Evolutionary conservation across 345 rosid genomes (phyloP).

Genomic region (Noccaea bulbosa): DNA sequence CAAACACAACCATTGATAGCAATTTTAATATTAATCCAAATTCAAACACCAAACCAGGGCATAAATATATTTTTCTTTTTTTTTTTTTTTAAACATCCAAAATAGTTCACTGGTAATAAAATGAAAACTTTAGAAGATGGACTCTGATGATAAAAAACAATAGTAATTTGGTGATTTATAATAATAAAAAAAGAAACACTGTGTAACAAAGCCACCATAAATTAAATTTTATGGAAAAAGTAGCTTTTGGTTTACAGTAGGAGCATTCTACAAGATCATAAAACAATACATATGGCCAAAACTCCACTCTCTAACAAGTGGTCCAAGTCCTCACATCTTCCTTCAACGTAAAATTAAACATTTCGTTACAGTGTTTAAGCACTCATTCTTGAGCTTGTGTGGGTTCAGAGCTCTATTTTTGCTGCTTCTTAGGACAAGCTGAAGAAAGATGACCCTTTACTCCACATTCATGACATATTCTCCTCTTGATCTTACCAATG

Average conservation of each 20-base stretch:
- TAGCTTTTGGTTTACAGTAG: not conserved
- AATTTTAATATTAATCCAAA: no score
- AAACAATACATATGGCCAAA: constrained; percentile 34
- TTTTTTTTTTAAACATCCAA: not conserved
- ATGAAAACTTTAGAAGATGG: not conserved
- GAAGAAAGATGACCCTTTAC: constrained; percentile 78
- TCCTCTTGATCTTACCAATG: constrained; percentile 71
- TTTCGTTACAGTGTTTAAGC: constrained; percentile 28
- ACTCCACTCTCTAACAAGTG: constrained; percentile 33
- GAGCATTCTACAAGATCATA: constrained; percentile 9
- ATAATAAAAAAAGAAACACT: not conserved
- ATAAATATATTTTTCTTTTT: no score
- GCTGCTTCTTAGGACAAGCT: constrained; percentile 67
- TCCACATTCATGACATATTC: constrained; percentile 79
- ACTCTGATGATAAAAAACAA: not conserved
- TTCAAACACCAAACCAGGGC: no score
- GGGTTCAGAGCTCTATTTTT: constrained; percentile 39
- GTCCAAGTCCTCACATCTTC: constrained; percentile 19
- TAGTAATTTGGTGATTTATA: not conserved
- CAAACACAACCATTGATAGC: no score
- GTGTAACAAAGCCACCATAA: constrained; percentile 4
- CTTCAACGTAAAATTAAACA: constrained; percentile 14
- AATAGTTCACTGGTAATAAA: not conserved
- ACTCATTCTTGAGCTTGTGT: not conserved
- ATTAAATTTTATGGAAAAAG: not conserved